A percentile compares a stretch with the other conserved stretches of the same genome.
These are phyloP conservation scores for Ceratobasidium sp. DNA, from an alignment of 1,284 basidiomycete species.

Conservation along the genomic window DNA sequence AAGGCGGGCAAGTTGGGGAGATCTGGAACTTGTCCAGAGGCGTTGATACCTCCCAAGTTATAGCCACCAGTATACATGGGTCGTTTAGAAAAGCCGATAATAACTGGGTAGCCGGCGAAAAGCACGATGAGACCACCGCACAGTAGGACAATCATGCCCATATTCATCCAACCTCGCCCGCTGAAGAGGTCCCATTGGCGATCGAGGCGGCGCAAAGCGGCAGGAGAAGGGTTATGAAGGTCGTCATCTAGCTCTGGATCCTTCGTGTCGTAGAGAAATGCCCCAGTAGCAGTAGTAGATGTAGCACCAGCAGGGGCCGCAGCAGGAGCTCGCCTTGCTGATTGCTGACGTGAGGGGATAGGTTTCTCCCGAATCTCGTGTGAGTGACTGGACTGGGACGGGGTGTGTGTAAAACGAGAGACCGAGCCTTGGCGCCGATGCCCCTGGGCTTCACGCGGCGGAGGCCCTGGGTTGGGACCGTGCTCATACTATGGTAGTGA, in stretches of 20 bases:
- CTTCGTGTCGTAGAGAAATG: slow-evolving; percentile 46
- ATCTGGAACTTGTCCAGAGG: slow-evolving; percentile 64
- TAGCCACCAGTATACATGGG: slow-evolving; percentile 24
- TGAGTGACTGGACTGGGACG: slow-evolving; percentile 30
- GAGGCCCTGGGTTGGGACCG: slow-evolving; percentile 33
- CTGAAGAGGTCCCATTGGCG: slow-evolving; percentile 45
- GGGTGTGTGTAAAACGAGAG: slow-evolving; percentile 25
- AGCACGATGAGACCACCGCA: slow-evolving; percentile 42
- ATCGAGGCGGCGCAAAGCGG: slow-evolving; percentile 45
- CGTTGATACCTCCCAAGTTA: slow-evolving; percentile 61
- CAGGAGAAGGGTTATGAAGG: slow-evolving; percentile 47
- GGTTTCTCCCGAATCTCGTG: slow-evolving; percentile 22
- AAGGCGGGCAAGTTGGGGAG: slow-evolving; percentile 67
- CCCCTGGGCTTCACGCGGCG: slow-evolving; percentile 44
- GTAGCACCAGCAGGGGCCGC: slow-evolving; percentile 29
- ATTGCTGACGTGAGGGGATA: slow-evolving; percentile 13
- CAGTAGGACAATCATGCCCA: slow-evolving; percentile 43
- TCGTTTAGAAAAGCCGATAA: slow-evolving; percentile 42
- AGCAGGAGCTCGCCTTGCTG: not conserved
- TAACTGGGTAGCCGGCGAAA: slow-evolving; percentile 47
- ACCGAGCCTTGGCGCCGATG: slow-evolving; percentile 41
- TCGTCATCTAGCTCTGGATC: slow-evolving; percentile 47
- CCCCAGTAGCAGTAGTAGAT: slow-evolving; percentile 41
- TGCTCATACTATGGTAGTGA: slow-evolving; percentile 24
- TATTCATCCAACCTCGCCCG: slow-evolving; percentile 48